Evolutionary conservation across 495 filamentous ascomycete genomes (phyloP), one percentile per base, ranked within the genome.

Genomic region (Lasiosphaeriaceae sp.): DNA sequence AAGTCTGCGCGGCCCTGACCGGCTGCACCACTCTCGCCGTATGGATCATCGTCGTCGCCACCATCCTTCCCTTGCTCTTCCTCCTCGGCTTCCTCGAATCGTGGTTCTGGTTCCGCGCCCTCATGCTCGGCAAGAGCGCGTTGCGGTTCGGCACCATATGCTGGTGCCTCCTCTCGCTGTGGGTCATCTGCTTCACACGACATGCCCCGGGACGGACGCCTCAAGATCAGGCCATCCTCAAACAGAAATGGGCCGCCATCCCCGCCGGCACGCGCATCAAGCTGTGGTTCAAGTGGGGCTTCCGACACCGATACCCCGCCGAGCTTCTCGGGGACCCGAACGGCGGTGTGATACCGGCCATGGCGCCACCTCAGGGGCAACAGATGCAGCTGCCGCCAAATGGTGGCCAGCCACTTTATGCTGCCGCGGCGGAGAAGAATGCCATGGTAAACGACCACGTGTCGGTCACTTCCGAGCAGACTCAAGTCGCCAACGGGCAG

Each of bases 201-300:
- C 71, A 66, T 53, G 70, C 71, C 11, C 74, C 61, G 2, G 69
- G 75, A 2, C 72, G 78, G 14, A 72, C 54, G n/a, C 35, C 47
- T 2, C 66, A 73, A 20, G 76, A 81, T 47, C 72, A 78, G 17
- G 68, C 56, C 21, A 59, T 68, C 3, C 62, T 83, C 21, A 51
- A 65, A 46, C 47, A 73, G 57, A 65, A 71, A 41, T 83, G 80
- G 80, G 69, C 72, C 2, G 65, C 62, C 1, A 72, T 78, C 59
- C 37, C 64, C 24, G 59, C 63, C 41, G 60, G 72, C 44, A 67
- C 59, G 1, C 72, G 74, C 51, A 65, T 80, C 20, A 64, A 65
- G 50, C 64, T 78, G n/a, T 83, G 76, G 71, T 71, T 77, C 50
- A 65, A 72, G 43, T 79, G 74, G 71, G 80, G 79, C 0, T 82